phyloP scores from a whole-genome alignment of 441 rosid species.

The Mallotus repandus region DNA sequence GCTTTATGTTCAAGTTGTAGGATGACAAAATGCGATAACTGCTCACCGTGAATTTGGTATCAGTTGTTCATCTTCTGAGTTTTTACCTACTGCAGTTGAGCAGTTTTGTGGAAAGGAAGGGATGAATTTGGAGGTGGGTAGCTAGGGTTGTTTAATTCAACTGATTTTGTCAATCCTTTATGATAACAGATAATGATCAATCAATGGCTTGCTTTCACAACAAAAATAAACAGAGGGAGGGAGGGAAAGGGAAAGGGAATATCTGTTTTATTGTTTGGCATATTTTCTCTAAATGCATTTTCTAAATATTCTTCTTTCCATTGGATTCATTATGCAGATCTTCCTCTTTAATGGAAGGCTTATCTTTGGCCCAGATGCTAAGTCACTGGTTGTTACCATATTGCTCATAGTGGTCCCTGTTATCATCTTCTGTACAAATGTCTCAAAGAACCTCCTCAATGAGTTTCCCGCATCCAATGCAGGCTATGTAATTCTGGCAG shows the following conservation, averaged over 20 bases:
- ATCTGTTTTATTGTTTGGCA: not conserved
- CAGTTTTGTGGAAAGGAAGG: no score
- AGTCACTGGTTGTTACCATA: slow-evolving; percentile 71
- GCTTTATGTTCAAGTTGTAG: not conserved
- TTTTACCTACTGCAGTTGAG: not conserved
- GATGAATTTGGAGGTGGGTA: no score
- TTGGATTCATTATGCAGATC: slow-evolving; percentile 48
- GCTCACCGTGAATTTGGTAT: not conserved
- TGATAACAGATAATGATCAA: not conserved
- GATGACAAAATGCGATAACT: not conserved
- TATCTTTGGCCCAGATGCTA: slow-evolving; percentile 95
- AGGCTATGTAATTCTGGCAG: slow-evolving; percentile 60
- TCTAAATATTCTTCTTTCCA: slow-evolving; percentile 9
- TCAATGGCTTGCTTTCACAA: not conserved
- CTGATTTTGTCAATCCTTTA: no score
- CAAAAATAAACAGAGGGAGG: no score
- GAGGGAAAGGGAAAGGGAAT: not conserved
- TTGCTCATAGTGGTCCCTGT: slow-evolving; percentile 75
- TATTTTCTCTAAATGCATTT: not conserved
- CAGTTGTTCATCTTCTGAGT: not conserved
- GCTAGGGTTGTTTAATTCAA: no score
- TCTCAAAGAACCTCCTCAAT: slow-evolving; percentile 72
- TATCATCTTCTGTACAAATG: slow-evolving; percentile 68
- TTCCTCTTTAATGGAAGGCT: slow-evolving; percentile 83
- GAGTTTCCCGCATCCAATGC: slow-evolving; percentile 55